phyloP scores from a whole-genome alignment of 306 rosid species.

The Fragaria vesca region DNA sequence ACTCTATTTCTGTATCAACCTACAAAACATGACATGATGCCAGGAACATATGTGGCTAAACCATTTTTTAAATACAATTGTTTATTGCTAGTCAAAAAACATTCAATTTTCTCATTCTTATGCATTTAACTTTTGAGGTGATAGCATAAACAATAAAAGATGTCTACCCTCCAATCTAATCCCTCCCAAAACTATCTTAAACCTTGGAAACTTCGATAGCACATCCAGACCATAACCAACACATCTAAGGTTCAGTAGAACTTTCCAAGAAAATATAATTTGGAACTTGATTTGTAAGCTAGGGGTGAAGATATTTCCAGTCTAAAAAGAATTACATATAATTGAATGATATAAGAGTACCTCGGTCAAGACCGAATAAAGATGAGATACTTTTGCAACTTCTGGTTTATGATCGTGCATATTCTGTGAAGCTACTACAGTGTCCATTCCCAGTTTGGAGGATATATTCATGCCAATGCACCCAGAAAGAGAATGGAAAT shows the following conservation, averaged over 20 bases:
- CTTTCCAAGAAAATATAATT: neutral
- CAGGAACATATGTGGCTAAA: neutral
- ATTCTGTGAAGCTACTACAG: conserved; percentile 30
- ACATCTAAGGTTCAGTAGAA: neutral
- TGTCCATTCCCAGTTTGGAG: conserved; percentile 41
- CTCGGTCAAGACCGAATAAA: conserved; percentile 66
- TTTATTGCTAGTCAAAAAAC: neutral
- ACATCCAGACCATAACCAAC: neutral
- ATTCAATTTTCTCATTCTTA: neutral
- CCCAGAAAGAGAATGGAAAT: conserved; percentile 72
- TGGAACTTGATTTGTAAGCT: neutral
- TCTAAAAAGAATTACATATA: neutral
- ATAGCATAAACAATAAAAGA: neutral
- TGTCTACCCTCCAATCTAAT: neutral
- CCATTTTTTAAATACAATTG: neutral
- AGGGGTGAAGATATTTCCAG: neutral
- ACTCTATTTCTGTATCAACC: neutral
- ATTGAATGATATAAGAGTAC: conserved; percentile 29
- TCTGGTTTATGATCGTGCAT: conserved; percentile 43
- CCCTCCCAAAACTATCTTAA: neutral
- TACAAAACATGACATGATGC: neutral
- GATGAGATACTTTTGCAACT: conserved; percentile 61
- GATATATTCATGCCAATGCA: conserved; percentile 44
- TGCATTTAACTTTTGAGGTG: neutral
- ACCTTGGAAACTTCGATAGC: neutral